Percentiles rank a stretch among this genome's conserved stretches.
Conservation (phyloP, 768 basidiomycete species). For the Tylopilus subfusipes region DNA sequence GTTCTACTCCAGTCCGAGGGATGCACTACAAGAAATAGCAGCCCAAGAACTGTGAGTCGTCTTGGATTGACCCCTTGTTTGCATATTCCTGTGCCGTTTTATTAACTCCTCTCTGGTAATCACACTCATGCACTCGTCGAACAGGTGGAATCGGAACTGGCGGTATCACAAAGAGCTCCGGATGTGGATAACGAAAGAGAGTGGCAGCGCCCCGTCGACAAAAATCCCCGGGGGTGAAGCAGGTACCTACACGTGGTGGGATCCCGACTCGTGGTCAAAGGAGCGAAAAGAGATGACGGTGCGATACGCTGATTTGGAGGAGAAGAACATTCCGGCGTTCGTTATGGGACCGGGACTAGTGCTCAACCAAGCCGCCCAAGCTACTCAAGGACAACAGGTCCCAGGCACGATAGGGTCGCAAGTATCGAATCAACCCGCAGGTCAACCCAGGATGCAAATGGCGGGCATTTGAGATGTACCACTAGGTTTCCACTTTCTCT, state of each 20-base stretch:
- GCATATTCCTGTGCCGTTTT: constrained; percentile 1
- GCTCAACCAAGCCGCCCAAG: constrained; percentile 33
- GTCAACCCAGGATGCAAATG: constrained; percentile 34
- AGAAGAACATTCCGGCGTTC: constrained; percentile 66
- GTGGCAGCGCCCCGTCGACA: constrained; percentile 67
- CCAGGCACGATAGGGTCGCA: constrained; percentile 31
- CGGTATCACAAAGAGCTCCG: constrained; percentile 91
- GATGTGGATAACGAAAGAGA: constrained; percentile 84
- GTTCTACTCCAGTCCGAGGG: constrained; percentile 93
- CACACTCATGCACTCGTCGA: constrained; percentile 6
- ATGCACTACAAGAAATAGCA: constrained; percentile 90
- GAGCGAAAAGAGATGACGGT: constrained; percentile 77
- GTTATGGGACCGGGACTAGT: constrained; percentile 47
- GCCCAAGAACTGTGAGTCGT: constrained; percentile 87
- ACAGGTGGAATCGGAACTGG: constrained; percentile 92
- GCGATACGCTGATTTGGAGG: constrained; percentile 69
- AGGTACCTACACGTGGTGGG: constrained; percentile 90
- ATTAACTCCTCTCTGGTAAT: not conserved
- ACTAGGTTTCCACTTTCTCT: constrained; percentile 1
- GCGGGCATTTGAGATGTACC: constrained; percentile 31
- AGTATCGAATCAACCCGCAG: constrained; percentile 23
- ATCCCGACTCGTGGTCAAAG: constrained; percentile 75
- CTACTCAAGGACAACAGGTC: constrained; percentile 38
- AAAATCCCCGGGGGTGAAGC: constrained; percentile 81
- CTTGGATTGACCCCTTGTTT: constrained; percentile 11